Evolutionary conservation across 2,329 filamentous ascomycete species (phyloP).

Genomic region (Escovopsis sp.): DNA sequence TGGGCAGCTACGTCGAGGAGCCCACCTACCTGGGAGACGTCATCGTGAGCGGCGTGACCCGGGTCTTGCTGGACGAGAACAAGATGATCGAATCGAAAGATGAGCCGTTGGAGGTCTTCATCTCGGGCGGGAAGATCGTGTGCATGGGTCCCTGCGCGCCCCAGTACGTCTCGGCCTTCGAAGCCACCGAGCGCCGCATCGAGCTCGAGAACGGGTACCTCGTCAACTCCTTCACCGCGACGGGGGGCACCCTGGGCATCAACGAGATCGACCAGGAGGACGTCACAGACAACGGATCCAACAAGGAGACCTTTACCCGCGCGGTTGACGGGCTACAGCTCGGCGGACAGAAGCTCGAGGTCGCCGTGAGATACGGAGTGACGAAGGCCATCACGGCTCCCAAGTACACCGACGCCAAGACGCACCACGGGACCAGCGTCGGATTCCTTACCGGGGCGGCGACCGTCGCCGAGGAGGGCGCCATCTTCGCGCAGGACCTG

Average conservation of each 20-base stretch:
- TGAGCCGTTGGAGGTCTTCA: conserved; percentile 29
- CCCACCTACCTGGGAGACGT: conserved; percentile 23
- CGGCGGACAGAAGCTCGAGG: conserved; percentile 39
- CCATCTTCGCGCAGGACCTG: conserved; percentile 37
- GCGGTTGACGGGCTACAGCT: conserved; percentile 41
- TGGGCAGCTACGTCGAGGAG: conserved; percentile 27
- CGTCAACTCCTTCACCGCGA: conserved; percentile 43
- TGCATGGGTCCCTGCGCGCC: conserved; percentile 39
- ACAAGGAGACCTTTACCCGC: conserved; percentile 34
- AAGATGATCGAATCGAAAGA: conserved; percentile 18
- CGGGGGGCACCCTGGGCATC: conserved; percentile 45
- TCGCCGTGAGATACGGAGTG: conserved; percentile 38
- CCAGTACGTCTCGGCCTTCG: conserved; percentile 26
- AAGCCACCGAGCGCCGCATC: conserved; percentile 23
- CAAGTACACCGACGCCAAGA: conserved; percentile 22
- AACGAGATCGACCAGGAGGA: conserved; percentile 46
- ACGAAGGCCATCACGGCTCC: conserved; percentile 44
- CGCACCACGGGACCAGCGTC: conserved; percentile 41
- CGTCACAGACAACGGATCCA: conserved; percentile 35
- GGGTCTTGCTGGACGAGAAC: conserved; percentile 32
- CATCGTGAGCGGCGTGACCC: conserved; percentile 41
- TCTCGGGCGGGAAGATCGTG: conserved; percentile 35
- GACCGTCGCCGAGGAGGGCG: conserved; percentile 29
- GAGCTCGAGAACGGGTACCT: conserved; percentile 42
- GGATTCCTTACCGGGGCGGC: conserved; percentile 38